A percentile compares a stretch with the other conserved stretches of the same genome.
Conservation (phyloP, 371 early-diverging fungal species). For the Haplosporangium sp. region DNA sequence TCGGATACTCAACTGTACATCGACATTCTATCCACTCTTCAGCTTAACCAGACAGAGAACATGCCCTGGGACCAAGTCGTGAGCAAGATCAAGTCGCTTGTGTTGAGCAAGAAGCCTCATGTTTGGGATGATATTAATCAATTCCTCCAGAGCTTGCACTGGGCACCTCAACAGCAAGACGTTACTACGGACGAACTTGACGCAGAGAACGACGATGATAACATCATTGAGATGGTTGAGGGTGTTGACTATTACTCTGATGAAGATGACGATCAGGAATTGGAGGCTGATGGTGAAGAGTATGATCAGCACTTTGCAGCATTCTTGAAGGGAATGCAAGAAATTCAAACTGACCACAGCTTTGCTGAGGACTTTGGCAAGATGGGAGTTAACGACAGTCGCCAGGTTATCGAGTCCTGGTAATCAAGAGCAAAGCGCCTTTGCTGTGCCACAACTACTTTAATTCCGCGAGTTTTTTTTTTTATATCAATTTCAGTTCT, state of each 20-base stretch:
- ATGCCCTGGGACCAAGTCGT: slow-evolving; percentile 57
- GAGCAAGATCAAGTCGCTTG: slow-evolving; percentile 36
- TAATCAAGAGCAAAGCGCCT: slow-evolving; percentile 5
- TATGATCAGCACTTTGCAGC: slow-evolving; percentile 44
- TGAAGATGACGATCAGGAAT: slow-evolving; percentile 35
- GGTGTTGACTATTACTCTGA: slow-evolving; percentile 48
- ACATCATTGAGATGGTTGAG: slow-evolving; percentile 45
- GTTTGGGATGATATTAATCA: slow-evolving; percentile 53
- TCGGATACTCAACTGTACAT: slow-evolving; percentile 57
- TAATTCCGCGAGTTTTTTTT: background rate
- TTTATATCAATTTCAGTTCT: background rate
- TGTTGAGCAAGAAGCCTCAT: slow-evolving; percentile 43
- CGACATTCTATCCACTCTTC: slow-evolving; percentile 54
- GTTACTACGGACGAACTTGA: slow-evolving; percentile 4
- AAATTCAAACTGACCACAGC: slow-evolving; percentile 21
- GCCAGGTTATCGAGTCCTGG: slow-evolving; percentile 34
- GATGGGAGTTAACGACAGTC: slow-evolving; percentile 29
- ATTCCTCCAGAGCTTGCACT: slow-evolving; percentile 54
- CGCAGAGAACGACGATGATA: slow-evolving; percentile 32
- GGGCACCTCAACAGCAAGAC: slow-evolving; percentile 21
- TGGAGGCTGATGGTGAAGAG: slow-evolving; percentile 42
- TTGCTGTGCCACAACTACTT: background rate
- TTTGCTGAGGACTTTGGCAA: slow-evolving; percentile 37
- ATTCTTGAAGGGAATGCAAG: slow-evolving; percentile 42
- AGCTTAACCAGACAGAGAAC: slow-evolving; percentile 56